A percentile compares a stretch with the other conserved stretches of the same genome.
These are phyloP conservation scores for Erysimum cheiri DNA, from an alignment of 441 rosid species.

Conservation along the genomic window DNA sequence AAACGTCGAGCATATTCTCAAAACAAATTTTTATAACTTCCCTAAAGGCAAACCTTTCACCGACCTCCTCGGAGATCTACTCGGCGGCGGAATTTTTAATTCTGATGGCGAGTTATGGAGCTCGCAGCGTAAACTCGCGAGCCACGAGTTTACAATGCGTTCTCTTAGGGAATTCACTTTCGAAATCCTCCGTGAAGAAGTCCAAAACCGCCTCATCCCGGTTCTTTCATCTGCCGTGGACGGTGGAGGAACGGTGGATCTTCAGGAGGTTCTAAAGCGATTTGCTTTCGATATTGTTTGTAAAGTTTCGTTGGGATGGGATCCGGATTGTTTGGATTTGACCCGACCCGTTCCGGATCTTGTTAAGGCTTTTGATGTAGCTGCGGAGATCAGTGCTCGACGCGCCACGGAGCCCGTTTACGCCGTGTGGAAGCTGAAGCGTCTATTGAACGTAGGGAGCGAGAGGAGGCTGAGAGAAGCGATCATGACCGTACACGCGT, in stretches of 20 bases:
- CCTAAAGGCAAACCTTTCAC: conserved; percentile 71
- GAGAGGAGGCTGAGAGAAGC: conserved; percentile 56
- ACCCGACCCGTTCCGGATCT: conserved; percentile 59
- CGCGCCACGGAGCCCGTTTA: conserved; percentile 56
- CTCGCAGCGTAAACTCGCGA: conserved; percentile 61
- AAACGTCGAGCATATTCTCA: conserved; percentile 75
- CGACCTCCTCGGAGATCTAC: conserved; percentile 57
- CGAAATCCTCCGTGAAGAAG: conserved; percentile 57
- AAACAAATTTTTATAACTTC: conserved; percentile 58
- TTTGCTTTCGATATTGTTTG: conserved; percentile 65
- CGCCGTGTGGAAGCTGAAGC: conserved; percentile 60
- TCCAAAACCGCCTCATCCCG: conserved; percentile 49
- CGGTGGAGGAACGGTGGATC: conserved; percentile 41
- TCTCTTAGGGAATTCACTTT: conserved; percentile 54
- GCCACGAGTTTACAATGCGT: conserved; percentile 54
- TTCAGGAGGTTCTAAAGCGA: conserved; percentile 57
- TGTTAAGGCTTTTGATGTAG: conserved; percentile 55
- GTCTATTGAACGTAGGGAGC: conserved; percentile 55
- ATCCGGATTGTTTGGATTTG: conserved; percentile 55
- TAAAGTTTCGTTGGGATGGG: conserved; percentile 58
- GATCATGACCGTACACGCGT: conserved; percentile 45
- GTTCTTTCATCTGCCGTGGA: conserved; percentile 44
- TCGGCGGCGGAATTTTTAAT: conserved; percentile 65
- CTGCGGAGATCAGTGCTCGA: conserved; percentile 67
- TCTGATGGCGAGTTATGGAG: conserved; percentile 62